Evolutionary conservation across 2,329 filamentous ascomycete genomes (phyloP).

Genomic region (Talaromyces sp.): DNA sequence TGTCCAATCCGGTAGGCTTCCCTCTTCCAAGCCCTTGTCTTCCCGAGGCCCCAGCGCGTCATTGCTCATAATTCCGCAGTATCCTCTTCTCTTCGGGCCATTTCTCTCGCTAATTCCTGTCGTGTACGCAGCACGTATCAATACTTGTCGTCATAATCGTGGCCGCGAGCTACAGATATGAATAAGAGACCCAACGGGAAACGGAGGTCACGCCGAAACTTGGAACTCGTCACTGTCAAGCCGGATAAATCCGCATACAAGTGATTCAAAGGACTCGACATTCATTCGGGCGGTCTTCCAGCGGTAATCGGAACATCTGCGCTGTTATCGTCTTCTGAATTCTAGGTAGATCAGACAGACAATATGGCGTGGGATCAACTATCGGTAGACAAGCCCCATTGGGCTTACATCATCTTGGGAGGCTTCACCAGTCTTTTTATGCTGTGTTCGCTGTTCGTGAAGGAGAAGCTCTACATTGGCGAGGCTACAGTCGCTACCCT

Average conservation of each 20-base stretch:
- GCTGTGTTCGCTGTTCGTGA: constrained; percentile 96
- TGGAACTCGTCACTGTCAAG: constrained; percentile 9
- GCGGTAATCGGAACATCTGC: not conserved
- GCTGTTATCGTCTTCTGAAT: not conserved
- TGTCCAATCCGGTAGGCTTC: not conserved
- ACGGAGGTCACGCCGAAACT: constrained; percentile 14
- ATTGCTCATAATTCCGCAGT: not conserved
- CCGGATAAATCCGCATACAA: constrained; percentile 7
- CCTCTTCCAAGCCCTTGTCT: not conserved
- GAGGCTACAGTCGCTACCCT: constrained; percentile 88
- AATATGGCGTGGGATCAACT: constrained; percentile 53
- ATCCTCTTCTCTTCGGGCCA: not conserved
- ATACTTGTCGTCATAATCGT: not conserved
- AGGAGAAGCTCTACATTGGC: constrained; percentile 97
- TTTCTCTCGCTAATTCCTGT: not conserved
- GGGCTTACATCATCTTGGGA: constrained; percentile 97
- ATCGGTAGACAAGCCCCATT: constrained; percentile 81
- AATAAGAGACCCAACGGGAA: constrained; percentile 14
- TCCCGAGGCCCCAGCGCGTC: not conserved
- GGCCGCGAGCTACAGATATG: constrained; percentile 18
- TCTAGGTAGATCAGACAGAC: constrained; percentile 5
- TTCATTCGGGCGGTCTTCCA: not conserved
- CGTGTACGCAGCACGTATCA: not conserved
- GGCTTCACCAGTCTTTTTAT: constrained; percentile 98
- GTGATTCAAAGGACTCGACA: not conserved